phyloP scores from a whole-genome alignment of 768 basidiomycete species.

The Podaxis pistillaris region DNA sequence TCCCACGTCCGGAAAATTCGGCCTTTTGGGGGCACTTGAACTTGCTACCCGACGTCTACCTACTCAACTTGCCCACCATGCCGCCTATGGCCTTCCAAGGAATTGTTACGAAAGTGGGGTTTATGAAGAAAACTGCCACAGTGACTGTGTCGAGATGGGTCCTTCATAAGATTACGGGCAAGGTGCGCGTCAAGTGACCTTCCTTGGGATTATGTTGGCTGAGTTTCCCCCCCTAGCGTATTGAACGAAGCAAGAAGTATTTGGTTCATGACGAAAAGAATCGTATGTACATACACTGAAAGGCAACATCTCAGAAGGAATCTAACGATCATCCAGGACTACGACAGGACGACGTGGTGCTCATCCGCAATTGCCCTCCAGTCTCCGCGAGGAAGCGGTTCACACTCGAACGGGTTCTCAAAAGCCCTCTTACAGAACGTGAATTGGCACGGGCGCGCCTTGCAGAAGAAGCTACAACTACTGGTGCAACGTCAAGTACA shows the following conservation, averaged over 20 bases:
- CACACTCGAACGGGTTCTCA: conserved; percentile 61
- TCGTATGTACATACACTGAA: conserved; percentile 40
- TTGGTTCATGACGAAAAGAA: conserved; percentile 74
- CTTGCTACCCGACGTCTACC: neutral
- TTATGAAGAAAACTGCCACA: conserved; percentile 83
- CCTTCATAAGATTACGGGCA: conserved; percentile 71
- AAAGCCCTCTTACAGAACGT: conserved; percentile 66
- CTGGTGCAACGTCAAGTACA: conserved; percentile 17
- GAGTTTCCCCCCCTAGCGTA: conserved; percentile 43
- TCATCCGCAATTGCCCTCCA: conserved; percentile 81
- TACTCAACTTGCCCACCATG: conserved; percentile 39
- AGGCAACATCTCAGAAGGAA: neutral
- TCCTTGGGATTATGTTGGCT: neutral
- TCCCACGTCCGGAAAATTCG: neutral
- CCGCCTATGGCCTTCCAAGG: conserved; percentile 78
- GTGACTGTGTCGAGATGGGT: conserved; percentile 77
- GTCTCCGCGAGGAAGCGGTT: conserved; percentile 80
- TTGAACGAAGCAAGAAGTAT: conserved; percentile 76
- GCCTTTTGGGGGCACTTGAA: neutral
- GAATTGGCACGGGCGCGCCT: conserved; percentile 35
- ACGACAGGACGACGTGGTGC: conserved; percentile 65
- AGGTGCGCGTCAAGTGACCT: conserved; percentile 44
- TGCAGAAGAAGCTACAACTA: conserved; percentile 16
- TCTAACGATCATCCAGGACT: conserved; percentile 41
- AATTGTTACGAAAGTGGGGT: conserved; percentile 75